Conservation (phyloP, 352 stramenopile genomes). For the Pythium sukuiense region DNA sequence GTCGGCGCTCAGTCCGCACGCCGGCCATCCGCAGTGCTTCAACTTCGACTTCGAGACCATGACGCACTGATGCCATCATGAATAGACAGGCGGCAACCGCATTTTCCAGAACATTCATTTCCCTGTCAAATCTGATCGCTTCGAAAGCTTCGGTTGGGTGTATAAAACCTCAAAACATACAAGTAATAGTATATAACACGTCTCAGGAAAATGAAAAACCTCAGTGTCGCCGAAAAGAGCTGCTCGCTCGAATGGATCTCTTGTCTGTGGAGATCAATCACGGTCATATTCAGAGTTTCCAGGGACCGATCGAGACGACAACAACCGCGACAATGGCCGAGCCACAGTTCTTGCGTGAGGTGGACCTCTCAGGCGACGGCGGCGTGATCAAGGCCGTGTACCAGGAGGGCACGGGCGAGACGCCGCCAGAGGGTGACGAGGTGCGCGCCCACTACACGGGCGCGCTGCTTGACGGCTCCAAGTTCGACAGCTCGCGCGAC, state of each 20-base stretch:
- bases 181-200: slow-evolving; percentile 14
- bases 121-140: slow-evolving; percentile 15
- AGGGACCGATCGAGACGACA: slow-evolving; percentile 9
- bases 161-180: slow-evolving; percentile 21
- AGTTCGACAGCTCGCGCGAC: slow-evolving; percentile 95
- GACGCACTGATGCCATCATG: slow-evolving; percentile 23
- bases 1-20: slow-evolving; percentile 25
- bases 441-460: slow-evolving; percentile 94
- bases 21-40: slow-evolving; percentile 40
- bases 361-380: slow-evolving; percentile 87
- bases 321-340: slow-evolving; percentile 20
- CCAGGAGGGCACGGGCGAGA: slow-evolving; percentile 84
- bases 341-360: slow-evolving; percentile 26
- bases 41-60: slow-evolving; percentile 47
- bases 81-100: background rate
- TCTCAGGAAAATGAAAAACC: slow-evolving; percentile 25
- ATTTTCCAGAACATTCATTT: slow-evolving; percentile 52
- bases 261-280: slow-evolving; percentile 6
- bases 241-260: slow-evolving; percentile 10
- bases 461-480: slow-evolving; percentile 92
- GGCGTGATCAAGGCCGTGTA: slow-evolving; percentile 93
- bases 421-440: slow-evolving; percentile 74
- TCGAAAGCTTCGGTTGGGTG: slow-evolving; percentile 14
- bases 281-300: slow-evolving; percentile 20
- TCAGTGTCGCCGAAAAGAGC: slow-evolving; percentile 3